These are phyloP conservation scores for Hirsutella rhossiliensis DNA, from an alignment of 2,329 filamentous ascomycete species.

Conservation along the genomic window DNA sequence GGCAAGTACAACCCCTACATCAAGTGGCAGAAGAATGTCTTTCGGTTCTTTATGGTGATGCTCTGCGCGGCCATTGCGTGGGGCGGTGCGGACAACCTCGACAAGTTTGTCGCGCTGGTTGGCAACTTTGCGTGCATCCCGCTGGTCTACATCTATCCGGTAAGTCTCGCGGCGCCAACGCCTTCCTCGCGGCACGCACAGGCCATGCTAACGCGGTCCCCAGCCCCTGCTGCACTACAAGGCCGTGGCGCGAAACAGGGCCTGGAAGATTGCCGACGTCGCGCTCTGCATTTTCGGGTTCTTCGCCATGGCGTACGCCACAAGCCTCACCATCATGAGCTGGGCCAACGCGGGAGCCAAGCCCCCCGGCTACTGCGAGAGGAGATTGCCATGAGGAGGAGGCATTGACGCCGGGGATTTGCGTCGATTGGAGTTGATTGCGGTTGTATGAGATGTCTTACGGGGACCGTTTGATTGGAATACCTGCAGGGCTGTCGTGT, in stretches of 20 bases:
- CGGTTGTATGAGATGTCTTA: too few relatives aligned
- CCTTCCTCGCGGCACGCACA: background rate
- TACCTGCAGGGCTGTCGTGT: too few relatives aligned
- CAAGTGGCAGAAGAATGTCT: slow-evolving; percentile 99
- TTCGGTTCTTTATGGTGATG: slow-evolving; percentile 85
- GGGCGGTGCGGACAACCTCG: slow-evolving; percentile 82
- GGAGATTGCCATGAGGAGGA: slow-evolving; percentile 6
- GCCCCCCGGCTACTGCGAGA: slow-evolving; percentile 43
- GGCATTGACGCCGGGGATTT: too few relatives aligned
- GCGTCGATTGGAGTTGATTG: too few relatives aligned
- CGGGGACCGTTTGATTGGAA: too few relatives aligned
- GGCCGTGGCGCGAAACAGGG: slow-evolving; percentile 57
- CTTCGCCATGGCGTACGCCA: slow-evolving; percentile 86
- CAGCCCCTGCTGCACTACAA: slow-evolving; percentile 84
- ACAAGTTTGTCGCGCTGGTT: slow-evolving; percentile 94
- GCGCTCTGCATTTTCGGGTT: slow-evolving; percentile 70
- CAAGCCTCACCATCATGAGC: slow-evolving; percentile 70
- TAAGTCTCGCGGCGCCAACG: slow-evolving; percentile 36
- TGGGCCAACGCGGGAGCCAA: slow-evolving; percentile 55
- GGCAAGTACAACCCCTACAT: slow-evolving; percentile 98
- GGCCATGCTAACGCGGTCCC: slow-evolving; percentile 16
- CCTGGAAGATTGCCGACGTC: slow-evolving; percentile 63
- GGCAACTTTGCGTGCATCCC: slow-evolving; percentile 98
- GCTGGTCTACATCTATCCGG: slow-evolving; percentile 93
- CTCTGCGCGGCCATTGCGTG: slow-evolving; percentile 81